These are phyloP conservation scores for Saccharomycopsis sp. DNA, from an alignment of 805 yeast species.

Conservation along the genomic window DNA sequence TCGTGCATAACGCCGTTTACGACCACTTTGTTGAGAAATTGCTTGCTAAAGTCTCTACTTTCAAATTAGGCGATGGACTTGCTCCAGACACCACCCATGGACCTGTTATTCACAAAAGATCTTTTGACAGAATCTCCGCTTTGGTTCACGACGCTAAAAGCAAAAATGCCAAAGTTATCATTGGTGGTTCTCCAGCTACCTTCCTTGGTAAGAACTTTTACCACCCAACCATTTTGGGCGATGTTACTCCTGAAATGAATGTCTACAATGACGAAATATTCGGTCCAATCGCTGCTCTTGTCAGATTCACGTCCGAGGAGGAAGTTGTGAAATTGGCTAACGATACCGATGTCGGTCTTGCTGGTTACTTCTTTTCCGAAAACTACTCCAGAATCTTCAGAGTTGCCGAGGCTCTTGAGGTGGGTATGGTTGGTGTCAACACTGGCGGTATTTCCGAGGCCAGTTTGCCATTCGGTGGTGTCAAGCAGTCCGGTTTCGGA, in stretches of 20 bases:
- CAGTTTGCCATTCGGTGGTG: slow-evolving; percentile 71
- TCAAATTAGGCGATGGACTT: slow-evolving; percentile 58
- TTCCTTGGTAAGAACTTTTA: slow-evolving; percentile 59
- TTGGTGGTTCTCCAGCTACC: slow-evolving; percentile 51
- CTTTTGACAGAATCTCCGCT: slow-evolving; percentile 51
- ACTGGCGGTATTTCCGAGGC: slow-evolving; percentile 58
- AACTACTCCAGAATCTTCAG: slow-evolving; percentile 48
- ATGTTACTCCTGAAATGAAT: slow-evolving; percentile 49
- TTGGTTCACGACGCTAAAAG: slow-evolving; percentile 62
- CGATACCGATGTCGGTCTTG: slow-evolving; percentile 63
- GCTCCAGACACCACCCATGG: slow-evolving; percentile 61
- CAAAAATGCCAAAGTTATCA: slow-evolving; percentile 56
- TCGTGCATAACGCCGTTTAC: slow-evolving; percentile 57
- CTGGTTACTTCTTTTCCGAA: slow-evolving; percentile 64
- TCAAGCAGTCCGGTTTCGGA: slow-evolving; percentile 73
- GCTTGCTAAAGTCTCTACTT: slow-evolving; percentile 37
- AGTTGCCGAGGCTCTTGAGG: slow-evolving; percentile 61
- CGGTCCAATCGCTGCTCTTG: slow-evolving; percentile 72
- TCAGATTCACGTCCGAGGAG: slow-evolving; percentile 56
- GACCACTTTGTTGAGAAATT: slow-evolving; percentile 51
- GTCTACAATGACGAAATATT: slow-evolving; percentile 69
- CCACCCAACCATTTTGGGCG: slow-evolving; percentile 60
- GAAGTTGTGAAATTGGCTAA: slow-evolving; percentile 61
- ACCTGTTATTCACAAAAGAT: slow-evolving; percentile 60
- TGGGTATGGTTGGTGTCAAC: slow-evolving; percentile 80